Percentiles rank a stretch among this genome's conserved stretches.
Evolutionary conservation across 495 filamentous ascomycete genomes (phyloP).

Genomic region (Recurvomyces mirabilis): DNA sequence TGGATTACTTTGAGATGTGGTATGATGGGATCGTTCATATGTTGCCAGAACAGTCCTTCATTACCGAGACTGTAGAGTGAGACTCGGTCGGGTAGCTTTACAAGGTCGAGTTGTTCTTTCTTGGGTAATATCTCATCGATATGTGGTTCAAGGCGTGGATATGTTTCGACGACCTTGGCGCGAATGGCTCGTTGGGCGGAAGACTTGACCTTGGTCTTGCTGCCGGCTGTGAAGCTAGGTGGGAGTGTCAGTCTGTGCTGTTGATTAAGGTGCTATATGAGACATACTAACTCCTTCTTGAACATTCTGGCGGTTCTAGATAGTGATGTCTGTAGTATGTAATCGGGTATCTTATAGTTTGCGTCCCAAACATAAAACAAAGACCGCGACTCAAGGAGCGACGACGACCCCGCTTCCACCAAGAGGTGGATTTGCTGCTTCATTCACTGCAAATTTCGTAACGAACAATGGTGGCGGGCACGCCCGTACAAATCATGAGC

Average conservation of each 20-base stretch:
- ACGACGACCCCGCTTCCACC: too few relatives aligned
- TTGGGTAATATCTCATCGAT: slow-evolving; percentile 95
- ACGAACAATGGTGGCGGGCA: too few relatives aligned
- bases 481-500: too few relatives aligned
- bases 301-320: slow-evolving; percentile 13
- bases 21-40: slow-evolving; percentile 62
- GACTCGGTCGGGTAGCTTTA: slow-evolving; percentile 84
- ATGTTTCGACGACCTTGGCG: slow-evolving; percentile 66
- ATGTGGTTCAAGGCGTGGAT: slow-evolving; percentile 72
- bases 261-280: slow-evolving; percentile 2
- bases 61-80: slow-evolving; percentile 73
- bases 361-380: too few relatives aligned
- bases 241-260: slow-evolving; percentile 11
- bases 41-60: slow-evolving; percentile 80
- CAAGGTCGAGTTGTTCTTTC: slow-evolving; percentile 79
- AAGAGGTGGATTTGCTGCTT: too few relatives aligned
- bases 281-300: slow-evolving; percentile 23
- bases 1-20: slow-evolving; percentile 50
- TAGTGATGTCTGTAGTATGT: too few relatives aligned
- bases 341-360: too few relatives aligned
- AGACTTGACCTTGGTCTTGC: slow-evolving; percentile 95
- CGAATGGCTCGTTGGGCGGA: slow-evolving; percentile 82
- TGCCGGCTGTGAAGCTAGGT: slow-evolving; percentile 60
- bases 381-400: too few relatives aligned
- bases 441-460: too few relatives aligned